Evolutionary conservation across 1,139 yeast genomes (phyloP), one percentile per base, ranked within the genome.

Genomic region (Candida sanyaensis): DNA sequence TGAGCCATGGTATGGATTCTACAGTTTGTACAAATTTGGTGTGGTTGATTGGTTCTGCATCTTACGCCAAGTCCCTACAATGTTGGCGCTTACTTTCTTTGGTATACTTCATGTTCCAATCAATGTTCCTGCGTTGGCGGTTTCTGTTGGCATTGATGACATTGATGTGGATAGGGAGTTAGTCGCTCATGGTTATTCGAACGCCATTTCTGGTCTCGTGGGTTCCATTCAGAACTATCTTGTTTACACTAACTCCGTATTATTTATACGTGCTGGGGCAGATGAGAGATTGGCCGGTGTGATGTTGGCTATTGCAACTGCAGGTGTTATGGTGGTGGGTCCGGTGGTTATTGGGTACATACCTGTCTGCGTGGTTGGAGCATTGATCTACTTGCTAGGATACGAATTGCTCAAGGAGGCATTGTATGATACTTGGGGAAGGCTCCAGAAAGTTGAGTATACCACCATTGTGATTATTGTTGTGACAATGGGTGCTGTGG

Each of bases 61-160:
- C 33, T 48, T 83, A 2, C 73, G 78, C 49, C 90, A 92, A 58
- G 54, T 91, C 12, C 99, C 99, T 6, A 87, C 96, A 4, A 93
- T 93, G 97, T 71, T 93, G 52, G 99, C 99, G 0, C 72, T 93
- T 54, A 92, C 99, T 0, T 93, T 93, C 63, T 93, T 93, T 61
- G 99, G 99, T 5, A 87, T 93, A 40, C 71, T 93, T 46, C 99
- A 93, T 62, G 99, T 93, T 10, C 99, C 99, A 5, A 93, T 93
- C 54, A 93, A 93, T 63, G 97, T 93, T 6, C 99, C 99, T 2
- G 98, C 99, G 0, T 74, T 93, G 48, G 97, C 98, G 0, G 95
- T 93, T 13, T 87, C 96, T 2, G 80, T 89, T 4, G 90, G 91
- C 5, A 87, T 88, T 78, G 93, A 87, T 62, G 86, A 86, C 53